Evolutionary conservation across 441 rosid species (phyloP).

Genomic region (Cnidoscolus chayamansa): DNA sequence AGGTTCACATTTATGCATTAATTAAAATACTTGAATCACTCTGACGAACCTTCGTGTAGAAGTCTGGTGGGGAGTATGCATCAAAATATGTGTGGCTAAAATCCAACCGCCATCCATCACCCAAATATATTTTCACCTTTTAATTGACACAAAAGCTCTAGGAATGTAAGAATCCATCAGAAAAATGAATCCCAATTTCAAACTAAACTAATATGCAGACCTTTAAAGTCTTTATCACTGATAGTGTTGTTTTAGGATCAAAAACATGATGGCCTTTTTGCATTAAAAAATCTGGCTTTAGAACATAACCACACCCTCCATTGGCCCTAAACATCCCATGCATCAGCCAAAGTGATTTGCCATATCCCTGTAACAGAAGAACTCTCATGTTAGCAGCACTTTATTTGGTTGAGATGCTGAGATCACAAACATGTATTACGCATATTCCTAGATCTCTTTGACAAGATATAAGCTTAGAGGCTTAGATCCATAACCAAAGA

Average conservation of each 20-base stretch:
- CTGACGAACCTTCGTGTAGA: constrained; percentile 58
- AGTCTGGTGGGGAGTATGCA: constrained; percentile 81
- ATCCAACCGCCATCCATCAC: constrained; percentile 84
- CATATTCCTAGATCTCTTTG: too few species aligned
- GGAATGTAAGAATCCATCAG: neutral
- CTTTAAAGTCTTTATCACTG: constrained; percentile 55
- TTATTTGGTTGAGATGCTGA: neutral
- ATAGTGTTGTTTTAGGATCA: constrained; percentile 48
- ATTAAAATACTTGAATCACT: neutral
- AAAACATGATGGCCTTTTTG: constrained; percentile 44
- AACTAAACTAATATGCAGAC: constrained; percentile 28
- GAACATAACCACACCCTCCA: constrained; percentile 80
- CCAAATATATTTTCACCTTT: constrained; percentile 76
- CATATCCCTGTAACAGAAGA: constrained; percentile 53
- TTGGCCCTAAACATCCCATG: constrained; percentile 89
- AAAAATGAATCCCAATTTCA: constrained; percentile 2
- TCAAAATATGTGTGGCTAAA: constrained; percentile 79
- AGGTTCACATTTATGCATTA: constrained; percentile 1
- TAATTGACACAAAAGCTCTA: neutral
- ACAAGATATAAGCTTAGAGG: neutral
- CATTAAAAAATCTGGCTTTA: constrained; percentile 67
- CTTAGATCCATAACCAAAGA: neutral
- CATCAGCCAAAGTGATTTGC: constrained; percentile 82
- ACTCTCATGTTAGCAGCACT: constrained; percentile 12
- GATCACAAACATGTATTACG: neutral